A percentile compares a stretch with the other conserved stretches of the same genome.
These are phyloP conservation scores for Oryza coarctata DNA, from an alignment of 176 grass and related monocot genomes.

Conservation along the genomic window DNA sequence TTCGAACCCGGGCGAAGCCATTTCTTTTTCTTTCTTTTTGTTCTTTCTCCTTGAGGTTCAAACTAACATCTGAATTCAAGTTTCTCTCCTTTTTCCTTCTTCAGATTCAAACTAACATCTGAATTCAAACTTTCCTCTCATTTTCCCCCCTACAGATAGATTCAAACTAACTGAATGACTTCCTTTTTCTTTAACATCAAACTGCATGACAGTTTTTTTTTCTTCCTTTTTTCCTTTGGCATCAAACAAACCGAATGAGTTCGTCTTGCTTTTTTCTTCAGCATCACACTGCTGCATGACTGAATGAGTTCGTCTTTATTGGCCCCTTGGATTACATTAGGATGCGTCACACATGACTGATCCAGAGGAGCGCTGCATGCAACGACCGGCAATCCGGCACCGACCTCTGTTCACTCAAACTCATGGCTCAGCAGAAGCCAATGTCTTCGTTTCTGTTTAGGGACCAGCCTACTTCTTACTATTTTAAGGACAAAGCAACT, in stretches of 20 bases:
- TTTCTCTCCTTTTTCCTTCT: no score
- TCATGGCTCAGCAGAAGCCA: not conserved
- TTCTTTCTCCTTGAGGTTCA: no score
- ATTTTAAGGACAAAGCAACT: no score
- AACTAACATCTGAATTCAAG: no score
- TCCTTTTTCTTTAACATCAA: no score
- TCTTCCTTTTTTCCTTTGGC: no score
- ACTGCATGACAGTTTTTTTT: no score
- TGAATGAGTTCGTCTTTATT: not conserved
- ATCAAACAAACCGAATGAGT: not conserved
- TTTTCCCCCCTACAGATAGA: no score
- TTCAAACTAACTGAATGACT: no score
- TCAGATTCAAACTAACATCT: no score
- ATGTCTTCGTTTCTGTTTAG: not conserved
- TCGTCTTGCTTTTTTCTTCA: not conserved
- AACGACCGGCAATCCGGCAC: not conserved
- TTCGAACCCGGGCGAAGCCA: conserved; percentile 81
- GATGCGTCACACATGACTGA: not conserved
- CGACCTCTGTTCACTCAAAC: not conserved
- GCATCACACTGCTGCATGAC: not conserved
- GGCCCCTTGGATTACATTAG: not conserved
- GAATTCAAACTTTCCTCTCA: no score
- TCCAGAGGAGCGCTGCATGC: not conserved
- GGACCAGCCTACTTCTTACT: not conserved
- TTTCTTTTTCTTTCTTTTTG: not conserved